Evolutionary conservation across 2,329 filamentous ascomycete species (phyloP), one percentile per base, ranked within the genome.

Genomic region (Elsinoe necatrix): DNA sequence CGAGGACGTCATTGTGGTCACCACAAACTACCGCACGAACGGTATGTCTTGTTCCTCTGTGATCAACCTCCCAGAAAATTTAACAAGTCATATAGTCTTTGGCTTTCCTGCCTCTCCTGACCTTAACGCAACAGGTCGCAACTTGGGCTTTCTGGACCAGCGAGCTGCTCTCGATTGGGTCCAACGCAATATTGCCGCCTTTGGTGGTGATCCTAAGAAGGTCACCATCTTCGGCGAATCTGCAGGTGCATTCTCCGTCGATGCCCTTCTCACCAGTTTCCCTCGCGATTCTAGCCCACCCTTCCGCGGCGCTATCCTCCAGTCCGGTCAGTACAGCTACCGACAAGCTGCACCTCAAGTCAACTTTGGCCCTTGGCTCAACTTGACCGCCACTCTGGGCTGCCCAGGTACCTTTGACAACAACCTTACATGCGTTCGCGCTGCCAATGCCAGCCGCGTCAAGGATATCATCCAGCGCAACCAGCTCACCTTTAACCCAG

Each of bases 41-140:
- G 63, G 64, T 29, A 29, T 29, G 27, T 29, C 9, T 9, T 29
- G 9, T 9, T 4, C 9, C 27, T 29, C 27, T 29, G 27, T 29
- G 9, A 9, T n/a, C n/a, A n/a, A n/a, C n/a, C n/a, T n/a, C n/a
- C n/a, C n/a, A n/a, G n/a, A n/a, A n/a, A n/a, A n/a, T n/a, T n/a
- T 47, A 48, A 35, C 23, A 58, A n/a, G n/a, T 48, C 18, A 6
- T 11, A 14, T 25, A 64, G 68, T 70, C n/a, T 74, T 75, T 60
- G 72, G 72, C 9, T 75, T 75, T 62, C 67, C 68, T 61, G 62
- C 62, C 58, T 57, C 70, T 57, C 59, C 71, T 57, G 61, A 71
- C 60, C 57, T 73, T 7, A 69, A 69, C 4, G 23, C 62, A n/a
- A 61, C 58, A 1, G 61, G 61, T 5, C 64, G 63, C 21, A 72